Evolutionary conservation across 1,284 basidiomycete species (phyloP).

Genomic region (Ustilago hordei): DNA sequence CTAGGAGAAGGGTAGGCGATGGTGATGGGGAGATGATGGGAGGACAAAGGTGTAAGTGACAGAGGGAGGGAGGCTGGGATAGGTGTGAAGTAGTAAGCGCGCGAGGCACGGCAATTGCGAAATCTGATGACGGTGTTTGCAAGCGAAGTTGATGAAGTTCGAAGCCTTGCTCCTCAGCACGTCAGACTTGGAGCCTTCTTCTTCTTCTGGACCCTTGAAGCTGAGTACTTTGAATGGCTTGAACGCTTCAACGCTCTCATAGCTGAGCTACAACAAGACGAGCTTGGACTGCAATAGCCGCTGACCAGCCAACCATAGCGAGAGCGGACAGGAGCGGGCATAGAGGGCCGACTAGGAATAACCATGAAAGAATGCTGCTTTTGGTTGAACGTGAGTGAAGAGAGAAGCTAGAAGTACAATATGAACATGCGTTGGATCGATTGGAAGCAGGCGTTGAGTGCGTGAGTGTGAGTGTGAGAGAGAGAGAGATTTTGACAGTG

Average conservation of each 20-base stretch:
- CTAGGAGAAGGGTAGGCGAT: neutral
- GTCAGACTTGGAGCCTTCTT: too few relatives aligned
- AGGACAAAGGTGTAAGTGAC: too few relatives aligned
- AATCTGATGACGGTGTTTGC: neutral
- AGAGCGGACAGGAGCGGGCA: neutral
- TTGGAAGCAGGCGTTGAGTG: neutral
- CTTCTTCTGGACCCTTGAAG: too few relatives aligned
- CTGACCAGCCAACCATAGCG: too few relatives aligned
- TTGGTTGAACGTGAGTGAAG: neutral
- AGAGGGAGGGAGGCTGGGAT: neutral
- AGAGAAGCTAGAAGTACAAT: conserved; percentile 42
- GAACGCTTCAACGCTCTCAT: too few relatives aligned
- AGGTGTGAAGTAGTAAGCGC: neutral
- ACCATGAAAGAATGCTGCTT: neutral
- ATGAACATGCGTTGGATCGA: neutral
- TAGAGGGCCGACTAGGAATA: too few relatives aligned
- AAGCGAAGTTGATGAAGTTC: neutral
- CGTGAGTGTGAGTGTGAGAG: neutral
- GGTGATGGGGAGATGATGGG: neutral
- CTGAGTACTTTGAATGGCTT: too few relatives aligned
- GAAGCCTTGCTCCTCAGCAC: neutral
- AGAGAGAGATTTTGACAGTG: neutral
- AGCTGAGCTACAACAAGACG: too few relatives aligned
- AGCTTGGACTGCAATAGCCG: too few relatives aligned
- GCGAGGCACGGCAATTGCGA: neutral